Evolutionary conservation across 768 basidiomycete genomes (phyloP).

Genomic region (Boletales sp.): DNA sequence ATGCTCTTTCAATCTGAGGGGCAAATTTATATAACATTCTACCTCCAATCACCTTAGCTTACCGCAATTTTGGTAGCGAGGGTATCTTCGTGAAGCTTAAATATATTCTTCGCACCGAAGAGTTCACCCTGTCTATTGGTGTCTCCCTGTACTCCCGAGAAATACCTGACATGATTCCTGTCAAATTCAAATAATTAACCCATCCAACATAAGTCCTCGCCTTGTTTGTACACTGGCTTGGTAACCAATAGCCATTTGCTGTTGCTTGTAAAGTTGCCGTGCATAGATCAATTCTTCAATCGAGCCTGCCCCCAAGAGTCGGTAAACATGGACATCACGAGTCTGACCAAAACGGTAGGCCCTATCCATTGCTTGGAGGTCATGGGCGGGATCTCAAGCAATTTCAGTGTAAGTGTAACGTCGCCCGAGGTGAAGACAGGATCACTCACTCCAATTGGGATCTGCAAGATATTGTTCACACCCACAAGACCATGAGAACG

Average conservation of each 20-base stretch:
- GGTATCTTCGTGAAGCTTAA: slow-evolving; percentile 67
- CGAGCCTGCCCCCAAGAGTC: slow-evolving; percentile 82
- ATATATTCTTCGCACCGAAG: slow-evolving; percentile 84
- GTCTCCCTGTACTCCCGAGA: slow-evolving; percentile 80
- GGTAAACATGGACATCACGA: slow-evolving; percentile 79
- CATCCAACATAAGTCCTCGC: slow-evolving; percentile 30
- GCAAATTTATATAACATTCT: not conserved
- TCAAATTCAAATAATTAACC: not conserved
- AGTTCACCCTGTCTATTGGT: slow-evolving; percentile 73
- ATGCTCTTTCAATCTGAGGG: slow-evolving; percentile 74
- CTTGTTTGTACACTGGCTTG: slow-evolving; percentile 80
- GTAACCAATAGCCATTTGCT: slow-evolving; percentile 90
- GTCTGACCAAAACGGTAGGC: slow-evolving; percentile 86
- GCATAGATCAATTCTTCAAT: slow-evolving; percentile 87
- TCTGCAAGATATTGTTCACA: slow-evolving; percentile 40
- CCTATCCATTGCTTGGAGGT: slow-evolving; percentile 88
- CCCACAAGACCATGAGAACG: not conserved
- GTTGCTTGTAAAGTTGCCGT: slow-evolving; percentile 89
- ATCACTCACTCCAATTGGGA: slow-evolving; percentile 90
- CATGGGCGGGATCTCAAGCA: slow-evolving; percentile 84
- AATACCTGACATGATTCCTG: slow-evolving; percentile 49
- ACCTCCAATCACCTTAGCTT: slow-evolving; percentile 17
- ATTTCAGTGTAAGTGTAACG: not conserved
- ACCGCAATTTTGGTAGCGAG: slow-evolving; percentile 74
- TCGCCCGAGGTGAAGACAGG: not conserved